Conservation (phyloP, 805 yeast species). For the Saitoella complicata region DNA sequence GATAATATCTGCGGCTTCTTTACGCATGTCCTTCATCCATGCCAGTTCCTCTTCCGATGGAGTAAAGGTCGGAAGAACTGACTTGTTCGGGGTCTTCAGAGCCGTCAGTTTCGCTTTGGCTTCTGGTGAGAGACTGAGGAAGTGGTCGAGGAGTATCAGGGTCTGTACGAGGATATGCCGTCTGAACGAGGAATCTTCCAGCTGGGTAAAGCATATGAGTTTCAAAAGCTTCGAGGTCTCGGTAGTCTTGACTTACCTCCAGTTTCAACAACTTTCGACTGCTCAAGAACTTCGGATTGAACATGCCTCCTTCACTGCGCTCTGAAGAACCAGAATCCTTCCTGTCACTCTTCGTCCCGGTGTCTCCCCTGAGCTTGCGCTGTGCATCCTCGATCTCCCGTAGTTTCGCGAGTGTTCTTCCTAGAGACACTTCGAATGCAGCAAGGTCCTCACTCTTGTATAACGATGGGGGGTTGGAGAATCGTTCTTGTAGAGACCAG, state of each 20-base stretch:
- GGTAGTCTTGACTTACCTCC: not conserved
- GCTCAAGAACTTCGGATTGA: not conserved
- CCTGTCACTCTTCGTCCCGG: not conserved
- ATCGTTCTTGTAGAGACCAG: constrained; percentile 19
- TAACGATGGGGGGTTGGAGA: constrained; percentile 16
- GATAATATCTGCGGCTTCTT: constrained; percentile 1
- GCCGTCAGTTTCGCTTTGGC: not conserved
- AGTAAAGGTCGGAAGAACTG: constrained; percentile 13
- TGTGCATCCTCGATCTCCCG: constrained; percentile 5
- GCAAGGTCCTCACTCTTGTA: constrained; percentile 2
- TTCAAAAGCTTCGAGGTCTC: not conserved
- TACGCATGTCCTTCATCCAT: constrained; percentile 7
- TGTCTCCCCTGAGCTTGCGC: constrained; percentile 9
- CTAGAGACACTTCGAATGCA: not conserved
- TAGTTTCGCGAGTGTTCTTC: not conserved
- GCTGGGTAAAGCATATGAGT: not conserved
- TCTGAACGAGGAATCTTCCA: not conserved
- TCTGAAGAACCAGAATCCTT: not conserved
- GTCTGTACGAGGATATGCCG: not conserved
- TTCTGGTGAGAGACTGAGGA: constrained; percentile 1
- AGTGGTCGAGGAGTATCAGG: not conserved
- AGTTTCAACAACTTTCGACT: not conserved
- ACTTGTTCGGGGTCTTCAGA: constrained; percentile 7
- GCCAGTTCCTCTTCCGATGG: constrained; percentile 10
- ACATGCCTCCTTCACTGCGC: not conserved